Percentiles rank a stretch among this genome's conserved stretches.
These are phyloP conservation scores for Aspergillus homomorphus DNA, from an alignment of 495 filamentous ascomycete genomes.

Conservation along the genomic window DNA sequence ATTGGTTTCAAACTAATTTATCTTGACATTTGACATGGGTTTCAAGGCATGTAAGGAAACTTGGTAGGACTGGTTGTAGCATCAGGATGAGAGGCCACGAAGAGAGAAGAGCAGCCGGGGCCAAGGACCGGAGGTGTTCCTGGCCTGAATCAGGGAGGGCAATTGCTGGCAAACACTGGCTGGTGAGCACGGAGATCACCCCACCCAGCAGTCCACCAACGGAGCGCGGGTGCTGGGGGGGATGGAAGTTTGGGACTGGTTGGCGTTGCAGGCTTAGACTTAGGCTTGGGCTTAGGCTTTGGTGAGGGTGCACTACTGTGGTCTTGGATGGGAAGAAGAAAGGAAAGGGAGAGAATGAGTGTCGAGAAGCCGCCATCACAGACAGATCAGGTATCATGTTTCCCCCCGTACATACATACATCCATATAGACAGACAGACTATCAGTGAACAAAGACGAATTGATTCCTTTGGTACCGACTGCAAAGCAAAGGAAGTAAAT, in stretches of 20 bases:
- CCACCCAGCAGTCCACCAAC: constrained; percentile 23
- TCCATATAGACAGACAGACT: neutral
- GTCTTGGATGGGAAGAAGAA: neutral
- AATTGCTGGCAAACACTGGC: constrained; percentile 28
- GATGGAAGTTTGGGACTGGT: constrained; percentile 10
- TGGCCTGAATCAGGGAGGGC: constrained; percentile 26
- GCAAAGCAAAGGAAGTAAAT: constrained; percentile 11
- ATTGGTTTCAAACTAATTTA: neutral
- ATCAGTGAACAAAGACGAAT: constrained; percentile 17
- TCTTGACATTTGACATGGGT: neutral
- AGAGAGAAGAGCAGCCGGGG: constrained; percentile 15
- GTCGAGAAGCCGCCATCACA: constrained; percentile 13
- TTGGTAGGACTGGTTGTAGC: neutral
- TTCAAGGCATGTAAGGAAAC: neutral
- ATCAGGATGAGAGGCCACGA: constrained; percentile 9
- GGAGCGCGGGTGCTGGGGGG: constrained; percentile 23
- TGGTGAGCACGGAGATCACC: constrained; percentile 26
- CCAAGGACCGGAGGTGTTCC: constrained; percentile 31
- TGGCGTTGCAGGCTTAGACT: neutral
- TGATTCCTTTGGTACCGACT: constrained; percentile 9
- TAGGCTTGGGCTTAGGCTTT: neutral
- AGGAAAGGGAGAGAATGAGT: neutral
- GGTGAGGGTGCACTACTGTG: neutral
- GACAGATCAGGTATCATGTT: constrained; percentile 1
- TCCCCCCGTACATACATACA: no score